Evolutionary conservation across 345 rosid genomes (phyloP), one percentile per base, ranked within the genome.

Genomic region (Eutrema heterophyllum): DNA sequence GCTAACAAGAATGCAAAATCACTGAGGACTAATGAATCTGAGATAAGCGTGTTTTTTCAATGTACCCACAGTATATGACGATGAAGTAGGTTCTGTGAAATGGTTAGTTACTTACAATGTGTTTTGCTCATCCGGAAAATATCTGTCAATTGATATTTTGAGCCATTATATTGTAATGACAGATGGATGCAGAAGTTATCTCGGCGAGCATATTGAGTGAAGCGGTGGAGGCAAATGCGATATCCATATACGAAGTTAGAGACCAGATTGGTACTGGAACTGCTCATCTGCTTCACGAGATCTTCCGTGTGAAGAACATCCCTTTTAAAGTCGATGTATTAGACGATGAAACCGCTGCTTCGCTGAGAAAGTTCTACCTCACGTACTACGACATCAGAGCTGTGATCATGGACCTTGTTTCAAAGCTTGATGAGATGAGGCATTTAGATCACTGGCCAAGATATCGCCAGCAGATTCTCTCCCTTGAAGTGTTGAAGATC

Each of bases 101-200:
- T 67, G 48, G 14, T 66, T 27, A 24, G 27, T 39, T 67, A 30
- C 64, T 27, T 21, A 15, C 38, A 51, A 51, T 67, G 74, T 59
- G 38, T 50, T 66, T 27, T 27, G 40, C 50, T 51, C 53, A 50
- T 68, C 41, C 29, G 45, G 9, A 67, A 39, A 38, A 50, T 10
- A 3, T 29, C n/a, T 50, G 24, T 38, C 7, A 15, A 63, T 7
- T 64, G 36, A 32, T 15, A 26, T n/a, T 10, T 50, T 41, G 46
- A 36, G 21, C 7, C 43, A 30, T 66, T 45, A 50, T 70, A 35
- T 21, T 43, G 54, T 75, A 55, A 59, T 51, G 72, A 72, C 80
- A 94, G 96, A 91, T 94, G 98, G 97, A 91, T 77, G 96, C 93
- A 9, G 97, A 94, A 83, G 97, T 91, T n/a, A 89, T 94, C 66